Percentiles rank a stretch among this genome's conserved stretches.
Conservation (phyloP, 1,139 yeast species). For the Taphrina pruni region DNA sequence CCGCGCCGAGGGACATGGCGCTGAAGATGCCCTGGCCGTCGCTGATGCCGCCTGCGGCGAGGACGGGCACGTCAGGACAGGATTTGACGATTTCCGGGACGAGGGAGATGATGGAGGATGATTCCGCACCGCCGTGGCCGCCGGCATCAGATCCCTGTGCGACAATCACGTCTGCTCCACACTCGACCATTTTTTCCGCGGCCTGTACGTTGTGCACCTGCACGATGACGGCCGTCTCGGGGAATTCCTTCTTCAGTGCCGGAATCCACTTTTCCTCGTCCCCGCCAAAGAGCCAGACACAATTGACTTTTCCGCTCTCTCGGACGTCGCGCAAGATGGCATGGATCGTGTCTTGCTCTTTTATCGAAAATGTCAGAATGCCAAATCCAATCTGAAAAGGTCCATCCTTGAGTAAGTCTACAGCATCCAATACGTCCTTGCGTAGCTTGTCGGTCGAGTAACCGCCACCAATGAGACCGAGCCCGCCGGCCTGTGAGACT, state of each 20-base stretch:
- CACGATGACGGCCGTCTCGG: slow-evolving; percentile 53
- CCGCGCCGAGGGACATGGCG: slow-evolving; percentile 55
- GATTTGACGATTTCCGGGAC: slow-evolving; percentile 54
- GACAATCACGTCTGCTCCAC: slow-evolving; percentile 56
- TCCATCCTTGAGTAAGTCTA: neutral
- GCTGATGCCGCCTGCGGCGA: slow-evolving; percentile 61
- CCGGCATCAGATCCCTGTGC: slow-evolving; percentile 63
- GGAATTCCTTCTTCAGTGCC: slow-evolving; percentile 48
- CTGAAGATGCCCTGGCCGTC: slow-evolving; percentile 50
- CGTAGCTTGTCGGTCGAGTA: slow-evolving; percentile 49
- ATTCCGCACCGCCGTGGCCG: slow-evolving; percentile 59
- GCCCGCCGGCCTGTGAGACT: slow-evolving; percentile 55
- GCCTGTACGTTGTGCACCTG: slow-evolving; percentile 57
- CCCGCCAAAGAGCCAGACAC: slow-evolving; percentile 44
- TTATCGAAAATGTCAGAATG: slow-evolving; percentile 31
- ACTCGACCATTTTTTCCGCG: slow-evolving; percentile 50
- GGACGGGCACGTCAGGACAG: slow-evolving; percentile 48
- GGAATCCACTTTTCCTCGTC: slow-evolving; percentile 54
- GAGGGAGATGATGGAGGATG: slow-evolving; percentile 43
- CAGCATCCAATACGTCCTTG: slow-evolving; percentile 49
- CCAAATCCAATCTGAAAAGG: slow-evolving; percentile 42
- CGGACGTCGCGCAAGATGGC: slow-evolving; percentile 43
- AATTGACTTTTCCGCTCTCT: slow-evolving; percentile 40
- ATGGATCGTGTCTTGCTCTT: slow-evolving; percentile 17
- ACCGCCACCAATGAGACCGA: slow-evolving; percentile 60